Percentiles rank a stretch among this genome's conserved stretches.
Conservation (phyloP, 441 rosid genomes). For the Erodium moschatum region DNA sequence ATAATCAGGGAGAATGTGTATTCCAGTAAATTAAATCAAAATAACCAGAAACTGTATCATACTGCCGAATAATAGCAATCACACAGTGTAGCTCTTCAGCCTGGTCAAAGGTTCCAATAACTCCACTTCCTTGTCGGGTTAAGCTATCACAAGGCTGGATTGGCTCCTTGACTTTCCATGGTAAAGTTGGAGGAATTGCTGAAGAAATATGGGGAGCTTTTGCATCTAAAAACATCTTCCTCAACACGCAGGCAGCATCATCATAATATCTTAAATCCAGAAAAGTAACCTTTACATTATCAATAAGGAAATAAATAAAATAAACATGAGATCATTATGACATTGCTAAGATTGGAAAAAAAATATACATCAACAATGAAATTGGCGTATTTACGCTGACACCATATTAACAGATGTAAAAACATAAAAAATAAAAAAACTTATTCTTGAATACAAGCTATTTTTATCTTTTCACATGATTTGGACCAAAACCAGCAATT, state of each 20-base stretch:
- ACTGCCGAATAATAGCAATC: conserved; percentile 94
- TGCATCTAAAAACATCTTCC: conserved; percentile 97
- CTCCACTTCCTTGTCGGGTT: conserved; percentile 99
- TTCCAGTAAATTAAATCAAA: conserved; percentile 6
- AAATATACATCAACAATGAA: neutral
- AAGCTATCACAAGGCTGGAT: conserved; percentile 79
- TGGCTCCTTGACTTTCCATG: conserved; percentile 89
- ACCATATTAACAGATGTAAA: neutral
- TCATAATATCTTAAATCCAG: conserved; percentile 68
- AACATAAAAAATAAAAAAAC: too few species aligned
- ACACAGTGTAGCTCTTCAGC: conserved; percentile 98
- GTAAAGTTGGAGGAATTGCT: conserved; percentile 77
- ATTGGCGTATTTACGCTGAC: neutral
- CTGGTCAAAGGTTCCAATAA: conserved; percentile 92
- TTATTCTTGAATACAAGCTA: too few species aligned
- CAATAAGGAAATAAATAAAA: conserved; percentile 17
- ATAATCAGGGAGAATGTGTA: conserved; percentile 19
- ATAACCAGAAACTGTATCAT: conserved; percentile 29
- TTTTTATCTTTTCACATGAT: too few species aligned
- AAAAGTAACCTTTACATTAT: conserved; percentile 14
- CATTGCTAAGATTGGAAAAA: conserved; percentile 1
- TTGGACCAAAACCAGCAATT: too few species aligned
- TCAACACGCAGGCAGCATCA: conserved; percentile 94
- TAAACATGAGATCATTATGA: conserved; percentile 10
- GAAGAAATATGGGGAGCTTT: conserved; percentile 99